Percentiles rank a stretch among this genome's conserved stretches.
Conservation (phyloP, 352 stramenopile species). For the Elongisporangium undulatum region DNA sequence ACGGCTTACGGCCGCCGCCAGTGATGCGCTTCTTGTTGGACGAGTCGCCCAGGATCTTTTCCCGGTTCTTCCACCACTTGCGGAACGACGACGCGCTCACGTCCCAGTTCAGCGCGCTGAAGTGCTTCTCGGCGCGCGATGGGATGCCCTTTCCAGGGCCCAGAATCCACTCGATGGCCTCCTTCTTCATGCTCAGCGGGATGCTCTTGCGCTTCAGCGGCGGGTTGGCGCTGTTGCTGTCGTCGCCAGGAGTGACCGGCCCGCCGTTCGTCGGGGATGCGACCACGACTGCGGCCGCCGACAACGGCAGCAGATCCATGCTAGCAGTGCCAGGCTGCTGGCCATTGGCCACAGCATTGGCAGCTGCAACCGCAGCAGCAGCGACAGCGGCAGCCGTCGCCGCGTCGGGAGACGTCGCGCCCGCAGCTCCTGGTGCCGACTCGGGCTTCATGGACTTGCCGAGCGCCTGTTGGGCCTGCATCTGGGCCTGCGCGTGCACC, state of each 20-base stretch:
- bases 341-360: not conserved
- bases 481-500: constrained; percentile 5
- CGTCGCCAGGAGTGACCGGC: not conserved
- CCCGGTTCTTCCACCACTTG: constrained; percentile 85
- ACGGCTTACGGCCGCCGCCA: constrained; percentile 66
- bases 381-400: constrained; percentile 2
- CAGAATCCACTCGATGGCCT: constrained; percentile 80
- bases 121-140: constrained; percentile 70
- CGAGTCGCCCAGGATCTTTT: constrained; percentile 70
- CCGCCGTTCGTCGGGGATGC: constrained; percentile 3
- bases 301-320: not conserved
- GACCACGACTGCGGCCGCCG: not conserved
- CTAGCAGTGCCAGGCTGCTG: not conserved
- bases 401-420: constrained; percentile 2
- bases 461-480: not conserved
- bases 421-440: not conserved
- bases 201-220: constrained; percentile 69
- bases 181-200: constrained; percentile 77
- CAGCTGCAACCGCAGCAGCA: constrained; percentile 1
- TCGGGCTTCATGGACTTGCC: not conserved
- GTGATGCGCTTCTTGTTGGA: constrained; percentile 70
- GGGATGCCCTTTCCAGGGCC: constrained; percentile 64
- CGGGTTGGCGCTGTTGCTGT: constrained; percentile 6
- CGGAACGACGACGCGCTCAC: constrained; percentile 73
- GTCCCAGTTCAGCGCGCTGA: constrained; percentile 64